phyloP scores from a whole-genome alignment of 2,329 filamentous ascomycete species.

The Paecilomyces niveus region DNA sequence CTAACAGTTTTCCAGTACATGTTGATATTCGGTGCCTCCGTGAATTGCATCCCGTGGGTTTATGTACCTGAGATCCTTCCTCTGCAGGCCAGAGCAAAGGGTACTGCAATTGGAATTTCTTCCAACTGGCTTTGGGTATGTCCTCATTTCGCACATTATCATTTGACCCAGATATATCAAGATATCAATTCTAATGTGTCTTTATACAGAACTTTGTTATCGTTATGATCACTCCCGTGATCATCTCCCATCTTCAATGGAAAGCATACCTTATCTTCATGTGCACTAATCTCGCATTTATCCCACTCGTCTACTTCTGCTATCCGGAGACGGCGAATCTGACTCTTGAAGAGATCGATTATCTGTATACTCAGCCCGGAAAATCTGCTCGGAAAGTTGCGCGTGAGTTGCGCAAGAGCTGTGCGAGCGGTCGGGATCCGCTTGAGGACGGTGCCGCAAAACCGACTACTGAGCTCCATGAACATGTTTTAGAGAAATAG shows the following conservation, averaged over 20 bases:
- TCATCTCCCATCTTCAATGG: slow-evolving; percentile 25
- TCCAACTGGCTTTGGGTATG: slow-evolving; percentile 42
- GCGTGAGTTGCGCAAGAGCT: neutral
- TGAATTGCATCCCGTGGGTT: slow-evolving; percentile 46
- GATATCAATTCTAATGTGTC: slow-evolving; percentile 3
- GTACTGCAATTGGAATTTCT: slow-evolving; percentile 43
- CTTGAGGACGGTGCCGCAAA: neutral
- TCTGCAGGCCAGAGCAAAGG: slow-evolving; percentile 43
- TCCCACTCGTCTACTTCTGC: slow-evolving; percentile 42
- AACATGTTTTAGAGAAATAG: neutral
- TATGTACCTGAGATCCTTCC: slow-evolving; percentile 46
- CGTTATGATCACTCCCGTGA: slow-evolving; percentile 28
- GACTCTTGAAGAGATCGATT: slow-evolving; percentile 39
- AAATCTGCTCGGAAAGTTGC: neutral
- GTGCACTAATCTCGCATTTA: slow-evolving; percentile 25
- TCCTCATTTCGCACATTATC: neutral
- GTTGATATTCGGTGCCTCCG: slow-evolving; percentile 37
- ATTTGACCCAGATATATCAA: neutral
- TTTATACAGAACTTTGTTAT: slow-evolving; percentile 38
- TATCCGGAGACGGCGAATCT: slow-evolving; percentile 40
- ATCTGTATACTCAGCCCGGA: slow-evolving; percentile 14
- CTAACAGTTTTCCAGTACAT: slow-evolving; percentile 21
- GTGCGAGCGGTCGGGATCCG: neutral
- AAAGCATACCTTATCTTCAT: slow-evolving; percentile 32
- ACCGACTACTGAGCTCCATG: neutral